Conservation (phyloP, 306 rosid species). For the Medicago arabica region DNA sequence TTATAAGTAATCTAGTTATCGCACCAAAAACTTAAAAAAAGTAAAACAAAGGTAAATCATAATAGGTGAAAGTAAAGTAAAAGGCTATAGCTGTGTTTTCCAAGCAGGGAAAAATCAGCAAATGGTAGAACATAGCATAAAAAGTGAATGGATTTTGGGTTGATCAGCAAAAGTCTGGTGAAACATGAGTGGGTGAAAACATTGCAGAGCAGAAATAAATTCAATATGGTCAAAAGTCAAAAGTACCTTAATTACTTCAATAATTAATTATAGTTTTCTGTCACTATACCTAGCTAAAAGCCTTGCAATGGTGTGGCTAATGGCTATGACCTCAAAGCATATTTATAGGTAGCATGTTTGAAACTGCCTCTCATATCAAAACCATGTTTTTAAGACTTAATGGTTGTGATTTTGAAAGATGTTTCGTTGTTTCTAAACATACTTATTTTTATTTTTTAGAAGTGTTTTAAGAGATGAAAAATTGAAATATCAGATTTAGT, state of each 20-base stretch:
- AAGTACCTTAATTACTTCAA: slow-evolving; percentile 31
- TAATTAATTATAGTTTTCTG: slow-evolving; percentile 28
- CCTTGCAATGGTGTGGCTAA: slow-evolving; percentile 21
- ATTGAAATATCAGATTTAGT: background rate
- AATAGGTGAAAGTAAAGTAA: slow-evolving; percentile 13
- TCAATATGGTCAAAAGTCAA: slow-evolving; percentile 59
- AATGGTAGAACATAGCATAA: slow-evolving; percentile 27
- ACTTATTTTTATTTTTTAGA: background rate
- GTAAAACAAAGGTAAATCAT: background rate
- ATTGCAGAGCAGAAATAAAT: slow-evolving; percentile 38
- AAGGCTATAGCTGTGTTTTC: slow-evolving; percentile 18
- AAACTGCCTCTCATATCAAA: background rate
- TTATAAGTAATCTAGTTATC: background rate
- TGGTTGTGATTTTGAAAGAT: background rate
- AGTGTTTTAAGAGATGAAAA: background rate
- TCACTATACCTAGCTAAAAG: slow-evolving; percentile 14
- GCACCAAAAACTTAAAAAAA: background rate
- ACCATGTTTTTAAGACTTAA: slow-evolving; percentile 2
- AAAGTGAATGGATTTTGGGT: slow-evolving; percentile 34
- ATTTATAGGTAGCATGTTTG: background rate
- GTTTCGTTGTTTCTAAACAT: background rate
- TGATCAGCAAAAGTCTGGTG: slow-evolving; percentile 25
- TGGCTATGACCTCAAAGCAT: slow-evolving; percentile 16
- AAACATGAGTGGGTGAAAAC: slow-evolving; percentile 38
- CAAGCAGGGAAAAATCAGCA: slow-evolving; percentile 22